Evolutionary conservation across 2,329 filamentous ascomycete species (phyloP).

Genomic region (Verticillium nonalfalfae): DNA sequence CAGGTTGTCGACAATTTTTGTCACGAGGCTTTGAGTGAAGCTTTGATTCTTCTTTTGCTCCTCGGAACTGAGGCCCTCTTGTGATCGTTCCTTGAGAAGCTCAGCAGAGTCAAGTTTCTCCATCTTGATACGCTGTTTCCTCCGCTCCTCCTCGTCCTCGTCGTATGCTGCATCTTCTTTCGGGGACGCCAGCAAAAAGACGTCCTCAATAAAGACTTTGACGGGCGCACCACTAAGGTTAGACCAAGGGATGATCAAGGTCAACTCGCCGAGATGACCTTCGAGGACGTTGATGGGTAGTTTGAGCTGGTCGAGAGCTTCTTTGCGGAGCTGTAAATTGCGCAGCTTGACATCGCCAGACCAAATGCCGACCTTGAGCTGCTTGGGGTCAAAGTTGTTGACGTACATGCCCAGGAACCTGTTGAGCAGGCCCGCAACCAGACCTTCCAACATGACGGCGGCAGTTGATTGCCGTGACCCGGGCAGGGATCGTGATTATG

Average conservation of each 20-base stretch:
- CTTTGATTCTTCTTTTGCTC: conserved; percentile 97
- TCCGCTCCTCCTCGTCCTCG: conserved; percentile 81
- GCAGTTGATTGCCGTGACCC: conserved; percentile 59
- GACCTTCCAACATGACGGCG: conserved; percentile 84
- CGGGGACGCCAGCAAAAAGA: conserved; percentile 89
- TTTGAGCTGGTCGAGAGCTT: conserved; percentile 95
- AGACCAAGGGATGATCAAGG: conserved; percentile 92
- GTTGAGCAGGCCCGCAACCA: conserved; percentile 96
- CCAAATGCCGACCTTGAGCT: conserved; percentile 98
- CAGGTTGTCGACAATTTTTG: conserved; percentile 96
- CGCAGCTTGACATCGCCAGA: conserved; percentile 94
- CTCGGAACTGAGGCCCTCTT: conserved; percentile 89
- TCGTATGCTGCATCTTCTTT: conserved; percentile 94
- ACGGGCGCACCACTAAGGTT: conserved; percentile 93
- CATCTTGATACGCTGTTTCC: conserved; percentile 91
- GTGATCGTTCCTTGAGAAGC: conserved; percentile 82
- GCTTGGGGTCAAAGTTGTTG: conserved; percentile 96
- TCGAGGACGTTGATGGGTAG: conserved; percentile 95
- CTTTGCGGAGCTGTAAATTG: conserved; percentile 84
- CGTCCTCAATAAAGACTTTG: conserved; percentile 92
- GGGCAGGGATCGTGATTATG: conserved; percentile 44
- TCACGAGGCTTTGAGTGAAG: conserved; percentile 90
- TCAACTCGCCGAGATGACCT: conserved; percentile 88
- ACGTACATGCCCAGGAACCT: conserved; percentile 99
- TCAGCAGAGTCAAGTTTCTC: conserved; percentile 97